A percentile compares a stretch with the other conserved stretches of the same genome.
Evolutionary conservation across 495 filamentous ascomycete species (phyloP).

Genomic region (Oleoguttula mirabilis): DNA sequence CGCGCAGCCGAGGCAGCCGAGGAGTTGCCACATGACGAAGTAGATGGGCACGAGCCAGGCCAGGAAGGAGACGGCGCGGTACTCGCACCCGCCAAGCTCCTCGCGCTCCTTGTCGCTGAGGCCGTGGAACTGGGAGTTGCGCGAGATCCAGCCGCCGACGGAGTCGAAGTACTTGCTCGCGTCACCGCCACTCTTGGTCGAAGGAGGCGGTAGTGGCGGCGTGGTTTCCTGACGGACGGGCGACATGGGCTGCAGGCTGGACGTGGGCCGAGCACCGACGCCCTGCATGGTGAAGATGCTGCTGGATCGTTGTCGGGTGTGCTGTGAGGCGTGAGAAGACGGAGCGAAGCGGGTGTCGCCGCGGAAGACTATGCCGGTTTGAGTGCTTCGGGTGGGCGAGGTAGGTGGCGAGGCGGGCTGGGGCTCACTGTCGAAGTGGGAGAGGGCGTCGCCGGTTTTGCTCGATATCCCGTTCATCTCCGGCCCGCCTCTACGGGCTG

Average conservation of each 20-base stretch:
- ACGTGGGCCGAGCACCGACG: conserved; percentile 39
- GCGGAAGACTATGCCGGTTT: conserved; percentile 11
- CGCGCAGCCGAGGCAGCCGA: conserved; percentile 61
- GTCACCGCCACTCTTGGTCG: neutral
- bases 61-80: conserved; percentile 62
- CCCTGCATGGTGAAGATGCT: conserved; percentile 42
- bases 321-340: neutral
- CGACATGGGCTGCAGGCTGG: conserved; percentile 5
- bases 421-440: neutral
- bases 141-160: conserved; percentile 38
- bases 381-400: neutral
- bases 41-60: conserved; percentile 62
- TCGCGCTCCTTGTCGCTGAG: conserved; percentile 57
- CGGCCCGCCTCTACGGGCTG: conserved; percentile 8
- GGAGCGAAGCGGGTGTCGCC: conserved; percentile 7
- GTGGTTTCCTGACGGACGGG: neutral
- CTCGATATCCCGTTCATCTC: conserved; percentile 11
- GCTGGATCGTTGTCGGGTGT: conserved; percentile 24
- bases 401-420: neutral
- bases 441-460: neutral
- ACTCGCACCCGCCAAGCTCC: conserved; percentile 66
- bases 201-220: neutral
- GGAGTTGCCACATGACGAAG: conserved; percentile 55
- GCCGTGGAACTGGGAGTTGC: conserved; percentile 64
- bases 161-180: conserved; percentile 10